Evolutionary conservation across 2,329 filamentous ascomycete genomes (phyloP), one percentile per base, ranked within the genome.

Genomic region (Epichloe bromicola): DNA sequence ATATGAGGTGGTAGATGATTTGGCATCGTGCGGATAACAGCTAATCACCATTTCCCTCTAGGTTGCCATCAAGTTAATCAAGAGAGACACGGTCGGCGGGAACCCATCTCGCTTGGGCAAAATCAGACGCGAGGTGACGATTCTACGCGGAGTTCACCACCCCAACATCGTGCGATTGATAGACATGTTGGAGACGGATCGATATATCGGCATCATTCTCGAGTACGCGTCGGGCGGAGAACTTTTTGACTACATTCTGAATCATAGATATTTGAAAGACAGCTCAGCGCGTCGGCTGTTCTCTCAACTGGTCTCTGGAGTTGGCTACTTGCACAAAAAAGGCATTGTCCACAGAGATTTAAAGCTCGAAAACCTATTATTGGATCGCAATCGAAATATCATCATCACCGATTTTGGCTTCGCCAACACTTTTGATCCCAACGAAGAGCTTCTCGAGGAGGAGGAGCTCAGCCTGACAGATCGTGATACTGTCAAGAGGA

Each of bases 341-440:
- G 93, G 93, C 54, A 98, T 98, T 59, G 93, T 98, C 14, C 93
- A 98, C 66, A 84, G 93, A 61, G 93, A 98, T 70, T 71, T 98
- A 58, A 98, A 98, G 70, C 76, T 98, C 45, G 93, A 98, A 70
- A 98, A 98, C 63, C 68, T 98, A 60, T 77, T 98, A 38, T 77
- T 98, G 48, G 93, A 98, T 69, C 85, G 91, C 56, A 96, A 98
- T 65, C 85, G 89, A 56, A 98, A 98, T 72, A 97, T 98, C 63
- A 98, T 98, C 70, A 98, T 98, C 64, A 98, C 93, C 15, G 93
- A 98, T 70, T 98, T 98, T 69, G 93, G 93, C 17, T 98, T 98
- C 65, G 93, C 93, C 59, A 98, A 98, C 68, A 97, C 90, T 0
- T 98, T 98, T 63, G 86, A 96, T 63, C 81, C 93, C 0, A 71